Base-by-base conservation (phyloP, 768 basidiomycete species). In the Psilocybe subaeruginosa region DNA sequence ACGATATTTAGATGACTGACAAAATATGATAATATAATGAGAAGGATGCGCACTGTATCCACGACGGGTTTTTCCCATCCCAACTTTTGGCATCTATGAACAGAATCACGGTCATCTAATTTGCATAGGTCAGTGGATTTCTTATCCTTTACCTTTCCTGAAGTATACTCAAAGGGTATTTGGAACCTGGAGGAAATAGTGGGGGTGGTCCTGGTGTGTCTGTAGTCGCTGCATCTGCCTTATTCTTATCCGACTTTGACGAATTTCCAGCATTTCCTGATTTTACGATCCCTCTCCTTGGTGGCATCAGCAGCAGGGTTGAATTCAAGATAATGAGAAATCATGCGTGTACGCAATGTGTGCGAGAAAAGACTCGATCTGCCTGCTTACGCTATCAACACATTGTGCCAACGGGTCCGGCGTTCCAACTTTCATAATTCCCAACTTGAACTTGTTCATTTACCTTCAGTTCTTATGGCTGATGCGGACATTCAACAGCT, bases 181-280 rank as follows among this genome's bases (percentile, higher is more conserved):
- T 97, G 64, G 84, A 95, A 17, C 93, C 93, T 11, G 86, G 79
- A 43, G 93, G 92, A 69, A 96, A 95, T 37, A 96, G 75, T 0
- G 89, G 82, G 58, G 83, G 85, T 35, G 83, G 84, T 62, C 73
- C 74, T 55, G 72, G 70, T 37, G 62, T 60, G 7, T 68, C 68
- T n/a, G 62, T 62, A 23, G 65, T 52, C 7, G 71, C 58, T 3
- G 69, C 48, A 41, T 66, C 57, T 6, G 68, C 53, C 7, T 72
- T 54, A 23, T 56, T 47, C 47, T 73, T 77, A 41, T 78, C 66
- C 64, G 73, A 60, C 64, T 92, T 94, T 33, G 89, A 82, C 1
- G 91, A 91, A 67, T 93, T 95, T 51, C 93, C 92, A n/a, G 92
- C 90, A 72, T 94, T 93, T 47, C 94, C 94, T 60, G 91, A 90